phyloP scores from a whole-genome alignment of 1,284 basidiomycete species.

The Erythrobasidium hasegawianum region DNA sequence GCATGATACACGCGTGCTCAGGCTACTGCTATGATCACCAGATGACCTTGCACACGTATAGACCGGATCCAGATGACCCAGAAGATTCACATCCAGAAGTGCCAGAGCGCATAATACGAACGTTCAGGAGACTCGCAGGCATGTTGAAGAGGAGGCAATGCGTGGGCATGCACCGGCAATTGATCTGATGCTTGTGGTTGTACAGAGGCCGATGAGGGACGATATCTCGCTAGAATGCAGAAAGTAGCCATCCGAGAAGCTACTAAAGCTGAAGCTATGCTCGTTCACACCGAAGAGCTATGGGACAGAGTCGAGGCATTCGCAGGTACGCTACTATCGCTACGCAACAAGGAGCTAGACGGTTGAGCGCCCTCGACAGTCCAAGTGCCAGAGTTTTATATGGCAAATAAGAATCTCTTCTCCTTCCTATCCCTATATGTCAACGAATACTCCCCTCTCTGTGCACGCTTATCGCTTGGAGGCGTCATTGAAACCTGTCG shows the following conservation, averaged over 20 bases:
- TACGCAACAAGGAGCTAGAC: conserved; percentile 46
- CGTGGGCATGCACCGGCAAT: no score
- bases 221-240: conserved; percentile 69
- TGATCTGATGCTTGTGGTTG: not conserved
- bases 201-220: conserved; percentile 49
- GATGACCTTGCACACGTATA: conserved; percentile 64
- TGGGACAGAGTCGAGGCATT: conserved; percentile 79
- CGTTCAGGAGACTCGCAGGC: conserved; percentile 63
- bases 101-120: conserved; percentile 77
- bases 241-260: conserved; percentile 71
- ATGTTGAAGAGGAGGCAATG: not conserved
- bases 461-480: conserved; percentile 84
- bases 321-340: conserved; percentile 54
- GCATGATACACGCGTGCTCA: not conserved
- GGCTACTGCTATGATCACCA: conserved; percentile 82
- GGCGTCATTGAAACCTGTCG: conserved; percentile 88
- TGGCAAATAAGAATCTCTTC: conserved; percentile 60
- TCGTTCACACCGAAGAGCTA: conserved; percentile 83
- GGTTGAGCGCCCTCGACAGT: not conserved
- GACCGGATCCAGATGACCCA: conserved; percentile 53
- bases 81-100: conserved; percentile 70
- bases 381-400: not conserved
- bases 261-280: conserved; percentile 69
- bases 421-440: conserved; percentile 89
- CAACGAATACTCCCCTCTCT: conserved; percentile 74